Conservation (phyloP, 139 green algal genomes). For the Volvox africanus region DNA sequence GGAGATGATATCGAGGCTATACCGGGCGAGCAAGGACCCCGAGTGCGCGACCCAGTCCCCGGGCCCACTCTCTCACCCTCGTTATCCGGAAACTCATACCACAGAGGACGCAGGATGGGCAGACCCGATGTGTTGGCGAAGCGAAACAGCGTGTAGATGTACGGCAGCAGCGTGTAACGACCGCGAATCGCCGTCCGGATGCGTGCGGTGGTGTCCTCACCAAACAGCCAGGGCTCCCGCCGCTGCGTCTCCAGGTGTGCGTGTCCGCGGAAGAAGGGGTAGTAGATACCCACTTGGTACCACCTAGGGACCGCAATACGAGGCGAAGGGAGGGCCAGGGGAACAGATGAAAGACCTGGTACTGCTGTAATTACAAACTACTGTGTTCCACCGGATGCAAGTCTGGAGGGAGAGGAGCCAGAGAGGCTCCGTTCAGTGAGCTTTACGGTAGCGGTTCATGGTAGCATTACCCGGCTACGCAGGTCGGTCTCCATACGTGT, state of each 20-base stretch:
- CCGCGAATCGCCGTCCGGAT: constrained; percentile 89
- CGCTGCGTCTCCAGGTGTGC: constrained; percentile 97
- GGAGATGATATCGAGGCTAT: too few relatives aligned
- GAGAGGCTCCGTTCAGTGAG: too few relatives aligned
- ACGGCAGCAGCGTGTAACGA: constrained; percentile 95
- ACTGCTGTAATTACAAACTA: too few relatives aligned
- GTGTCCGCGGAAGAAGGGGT: constrained; percentile 98
- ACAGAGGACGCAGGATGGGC: constrained; percentile 94
- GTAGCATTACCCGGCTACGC: too few relatives aligned
- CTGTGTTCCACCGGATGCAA: too few relatives aligned
- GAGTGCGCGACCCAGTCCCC: too few relatives aligned
- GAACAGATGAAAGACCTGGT: too few relatives aligned
- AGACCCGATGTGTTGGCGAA: constrained; percentile 81
- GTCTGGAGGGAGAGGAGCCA: too few relatives aligned
- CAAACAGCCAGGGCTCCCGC: constrained; percentile 98
- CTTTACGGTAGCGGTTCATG: too few relatives aligned
- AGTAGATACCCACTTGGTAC: constrained; percentile 96
- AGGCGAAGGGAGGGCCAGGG: too few relatives aligned
- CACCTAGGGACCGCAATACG: constrained; percentile 63
- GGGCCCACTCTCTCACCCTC: constrained; percentile 12
- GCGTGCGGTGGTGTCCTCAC: constrained; percentile 81
- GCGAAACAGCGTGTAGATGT: constrained; percentile 97
- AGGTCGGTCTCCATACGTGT: too few relatives aligned
- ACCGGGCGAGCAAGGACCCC: too few relatives aligned
- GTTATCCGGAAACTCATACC: constrained; percentile 93